Conservation (phyloP, 805 yeast genomes). For the Saccharomycopsis lassenensis region DNA sequence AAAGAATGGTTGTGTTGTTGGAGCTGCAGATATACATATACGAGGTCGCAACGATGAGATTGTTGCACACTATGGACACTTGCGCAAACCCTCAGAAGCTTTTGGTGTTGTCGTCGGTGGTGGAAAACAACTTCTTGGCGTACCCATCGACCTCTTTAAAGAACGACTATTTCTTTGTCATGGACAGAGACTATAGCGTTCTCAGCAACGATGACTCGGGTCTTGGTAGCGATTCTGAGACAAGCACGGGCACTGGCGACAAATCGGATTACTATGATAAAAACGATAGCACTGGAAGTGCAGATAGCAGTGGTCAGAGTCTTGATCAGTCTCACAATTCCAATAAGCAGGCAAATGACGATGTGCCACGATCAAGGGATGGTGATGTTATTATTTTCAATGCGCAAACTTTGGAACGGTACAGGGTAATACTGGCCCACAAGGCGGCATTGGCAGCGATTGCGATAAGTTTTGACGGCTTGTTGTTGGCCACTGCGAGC, state of each 20-base stretch:
- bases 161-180: conserved; percentile 12
- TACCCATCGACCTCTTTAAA: conserved; percentile 67
- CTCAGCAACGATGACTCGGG: neutral
- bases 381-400: conserved; percentile 67
- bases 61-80: conserved; percentile 45
- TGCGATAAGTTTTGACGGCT: conserved; percentile 54
- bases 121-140: conserved; percentile 45
- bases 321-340: conserved; percentile 16
- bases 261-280: too few species aligned
- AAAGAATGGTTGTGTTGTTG: conserved; percentile 49
- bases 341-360: too few species aligned
- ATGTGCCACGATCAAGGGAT: too few species aligned
- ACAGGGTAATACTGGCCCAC: conserved; percentile 65
- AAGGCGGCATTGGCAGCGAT: conserved; percentile 57
- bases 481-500: conserved; percentile 60
- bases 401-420: conserved; percentile 47
- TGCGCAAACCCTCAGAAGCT: conserved; percentile 42
- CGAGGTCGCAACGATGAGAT: conserved; percentile 60
- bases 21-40: conserved; percentile 60
- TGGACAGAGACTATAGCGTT: too few species aligned
- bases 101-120: conserved; percentile 47
- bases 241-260: conserved; percentile 6
- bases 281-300: neutral
- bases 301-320: neutral
- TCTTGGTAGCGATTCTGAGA: neutral